Conservation (phyloP, 495 filamentous ascomycete species). For the Margaritispora aquatica region DNA sequence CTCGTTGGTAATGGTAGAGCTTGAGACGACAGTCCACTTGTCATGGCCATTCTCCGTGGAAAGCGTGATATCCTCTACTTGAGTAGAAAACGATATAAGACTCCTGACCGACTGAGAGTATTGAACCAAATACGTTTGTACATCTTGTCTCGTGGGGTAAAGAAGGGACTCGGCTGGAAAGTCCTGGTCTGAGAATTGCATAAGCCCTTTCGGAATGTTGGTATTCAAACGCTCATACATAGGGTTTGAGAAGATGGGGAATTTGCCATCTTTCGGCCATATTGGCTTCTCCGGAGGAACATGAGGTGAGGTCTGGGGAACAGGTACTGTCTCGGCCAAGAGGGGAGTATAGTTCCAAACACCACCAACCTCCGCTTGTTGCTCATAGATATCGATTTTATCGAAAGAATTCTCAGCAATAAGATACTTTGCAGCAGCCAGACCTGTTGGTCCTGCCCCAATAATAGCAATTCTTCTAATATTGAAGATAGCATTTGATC, state of each 20-base stretch:
- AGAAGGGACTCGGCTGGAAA: constrained; percentile 58
- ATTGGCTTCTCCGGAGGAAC: constrained; percentile 32
- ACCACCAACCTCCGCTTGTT: constrained; percentile 67
- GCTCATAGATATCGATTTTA: constrained; percentile 73
- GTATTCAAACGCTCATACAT: constrained; percentile 78
- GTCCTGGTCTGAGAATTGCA: constrained; percentile 67
- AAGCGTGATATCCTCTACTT: constrained; percentile 14
- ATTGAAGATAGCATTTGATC: neutral
- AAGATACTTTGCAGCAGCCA: constrained; percentile 65
- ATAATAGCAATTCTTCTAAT: constrained; percentile 57
- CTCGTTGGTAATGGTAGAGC: constrained; percentile 35
- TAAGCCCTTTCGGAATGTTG: constrained; percentile 79
- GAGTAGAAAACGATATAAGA: constrained; percentile 19
- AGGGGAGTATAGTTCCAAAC: constrained; percentile 70
- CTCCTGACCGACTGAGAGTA: constrained; percentile 46
- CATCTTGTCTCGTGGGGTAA: constrained; percentile 62
- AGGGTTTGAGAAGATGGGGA: constrained; percentile 52
- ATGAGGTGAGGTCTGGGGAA: constrained; percentile 15
- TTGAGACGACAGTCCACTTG: constrained; percentile 49
- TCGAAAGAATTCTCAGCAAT: constrained; percentile 65
- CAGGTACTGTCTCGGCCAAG: constrained; percentile 2
- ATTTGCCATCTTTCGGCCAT: constrained; percentile 27
- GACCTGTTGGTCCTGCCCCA: constrained; percentile 64
- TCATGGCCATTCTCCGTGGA: constrained; percentile 1
- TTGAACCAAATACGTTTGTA: constrained; percentile 65